Evolutionary conservation across 106 monocot genomes (phyloP), one percentile per base, ranked within the genome.

Genomic region (Apostasia ramifera): DNA sequence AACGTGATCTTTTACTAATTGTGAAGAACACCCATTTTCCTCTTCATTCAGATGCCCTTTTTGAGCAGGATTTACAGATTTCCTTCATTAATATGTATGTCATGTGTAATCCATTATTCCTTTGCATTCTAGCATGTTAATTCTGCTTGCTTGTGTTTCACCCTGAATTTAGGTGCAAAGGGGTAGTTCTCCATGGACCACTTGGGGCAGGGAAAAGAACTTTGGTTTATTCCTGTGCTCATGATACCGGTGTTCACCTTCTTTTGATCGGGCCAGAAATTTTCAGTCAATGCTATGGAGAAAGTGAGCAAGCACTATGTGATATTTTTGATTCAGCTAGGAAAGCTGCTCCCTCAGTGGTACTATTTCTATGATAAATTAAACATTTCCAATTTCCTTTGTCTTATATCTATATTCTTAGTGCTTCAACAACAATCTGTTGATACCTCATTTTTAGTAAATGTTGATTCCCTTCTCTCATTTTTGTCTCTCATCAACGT

Each of bases 121-220:
- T 26, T 26, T 26, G 26, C 26, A 26, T 26, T 26, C 50, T 11
- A 26, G 14, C 0, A 12, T 44, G 53, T 4, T 48, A 11, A 12
- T 61, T 40, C 42, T 9, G 7, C 2, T 55, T 68, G 3, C 10
- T 70, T 42, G 61, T 63, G 41, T 26, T 78, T 64, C 4, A 61
- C 75, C 44, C 49, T 2, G 80, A 40, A 55, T 70, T 68, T 53
- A 94, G 92, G 70, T 87, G 87, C 77, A 92, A 86, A 75, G 97
- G 92, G 43, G 82, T 97, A 6, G 86, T 97, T 77, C 89, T 98
- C 76, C 66, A 92, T 83, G 97, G 97, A 44, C 97, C 97, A 47
- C 89, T 92, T 71, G 97, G 97, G 48, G 92, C 97, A 54, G 97
- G 97, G 54, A 98, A 98, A 82, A 98, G 89, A 69, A 89, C 97